Evolutionary conservation across 1,284 basidiomycete genomes (phyloP), one percentile per base, ranked within the genome.

Genomic region (Cryptococcus sp.): DNA sequence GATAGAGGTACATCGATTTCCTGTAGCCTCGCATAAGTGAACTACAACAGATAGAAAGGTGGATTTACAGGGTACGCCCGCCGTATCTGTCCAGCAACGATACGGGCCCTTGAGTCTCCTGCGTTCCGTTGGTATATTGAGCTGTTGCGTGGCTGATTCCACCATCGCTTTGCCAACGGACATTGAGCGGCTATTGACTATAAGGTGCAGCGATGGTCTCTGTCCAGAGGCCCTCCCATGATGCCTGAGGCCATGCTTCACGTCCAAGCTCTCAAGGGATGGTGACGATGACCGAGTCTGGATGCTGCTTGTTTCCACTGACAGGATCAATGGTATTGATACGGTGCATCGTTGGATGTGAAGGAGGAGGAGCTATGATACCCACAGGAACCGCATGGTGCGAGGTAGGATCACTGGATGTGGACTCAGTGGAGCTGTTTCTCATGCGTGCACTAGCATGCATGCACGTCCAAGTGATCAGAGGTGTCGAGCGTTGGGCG

Each of bases 11-110:
- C 40, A 16, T 65, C 63, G 23, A 66, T 55, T 10, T 64, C 64
- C 64, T 66, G 46, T 43, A 39, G 29, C 40, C 5, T 16, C 23
- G 19, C 23, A 3, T 25, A 3, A 23, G n/a, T 22, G 17, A 38
- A 50, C 22, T 4, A 19, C 13, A 4, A n/a, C 34, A 17, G 3
- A 46, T 16, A n/a, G 29, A 34, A 7, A 46, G 15, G 15, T 13
- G 19, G 11, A 67, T 67, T 60, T 50, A 71, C 69, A 17, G 60
- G 64, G 53, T 61, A 70, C 17, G 57, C 40, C 3, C 39, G 34
- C 46, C 59, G 38, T 10, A 70, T 23, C 61, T 56, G 16, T 52
- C 46, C 13, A 68, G 47, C 16, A 70, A 26, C 8, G 29, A 43
- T 19, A 41, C 54, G 13, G 53, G 54, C 19, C 53, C 57, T 13